Base-by-base conservation (phyloP, 768 basidiomycete genomes). In the Pisolithus orientalis region DNA sequence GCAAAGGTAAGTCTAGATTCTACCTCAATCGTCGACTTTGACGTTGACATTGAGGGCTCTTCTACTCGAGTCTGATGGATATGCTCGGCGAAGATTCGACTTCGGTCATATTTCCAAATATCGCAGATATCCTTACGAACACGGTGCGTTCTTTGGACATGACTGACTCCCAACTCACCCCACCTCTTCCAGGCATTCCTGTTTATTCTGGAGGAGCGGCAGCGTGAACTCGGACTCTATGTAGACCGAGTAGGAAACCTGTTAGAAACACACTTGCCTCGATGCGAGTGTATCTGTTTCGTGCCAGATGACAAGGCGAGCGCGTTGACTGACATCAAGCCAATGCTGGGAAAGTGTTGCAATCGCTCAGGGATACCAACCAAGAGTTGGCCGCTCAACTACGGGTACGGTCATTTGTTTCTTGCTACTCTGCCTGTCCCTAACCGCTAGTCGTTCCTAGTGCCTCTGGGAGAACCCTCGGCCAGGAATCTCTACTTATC, bases 101-200 rank as follows among this genome's bases (percentile, higher is more conserved):
- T n/a, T 84, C 79, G 2, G 86, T 85, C 43, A 82, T 98, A 16
- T 98, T 97, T 61, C 88, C 88, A 5, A 98, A 98, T 60, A 76
- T 97, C 24, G 94, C 97, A 63, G 94, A 97, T 59, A 84, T 97
- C 46, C 73, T 97, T 29, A 87, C 83, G 39, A 94, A 95, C 59
- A 95, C 91, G 11, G 90, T 89, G 60, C 55, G 25, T 7, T n/a
- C 16, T 16, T 52, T 31, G 8, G 8, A n/a, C 21, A 6, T 31
- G 16, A 47, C 7, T 9, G 1, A 8, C 7, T 21, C 6, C 27
- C 5, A 25, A 13, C 43, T 57, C 17, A 55, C 34, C 29, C 43
- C 21, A 21, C 21, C 40, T 32, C 57, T 49, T 4, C 6, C 39
- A 89, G 87, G 78, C 84, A 0, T 92, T 97, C 65, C 70, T 94